Evolutionary conservation across 371 early-diverging fungal species (phyloP), one percentile per base, ranked within the genome.

Genomic region (Basidiobolus meristosporus): DNA sequence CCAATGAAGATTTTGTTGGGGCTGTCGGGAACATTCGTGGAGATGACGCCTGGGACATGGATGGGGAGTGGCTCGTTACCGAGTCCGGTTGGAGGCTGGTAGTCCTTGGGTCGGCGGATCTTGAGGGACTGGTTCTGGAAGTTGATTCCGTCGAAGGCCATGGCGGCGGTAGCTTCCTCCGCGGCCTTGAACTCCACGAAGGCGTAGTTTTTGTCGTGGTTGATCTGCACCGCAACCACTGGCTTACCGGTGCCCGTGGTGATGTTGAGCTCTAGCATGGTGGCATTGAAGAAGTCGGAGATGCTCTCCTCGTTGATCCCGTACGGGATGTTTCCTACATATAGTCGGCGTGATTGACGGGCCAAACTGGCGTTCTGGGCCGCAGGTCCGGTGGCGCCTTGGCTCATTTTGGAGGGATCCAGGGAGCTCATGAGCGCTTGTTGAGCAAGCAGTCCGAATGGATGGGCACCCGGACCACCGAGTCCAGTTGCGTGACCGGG

Each of bases 1-100:
- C 93, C 92, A 41, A 97, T 73, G 50, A 89, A 92, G 20, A 97
- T 73, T 57, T 91, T 92, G 71, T 89, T 64, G 18, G 89, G 87
- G 44, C 78, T 77, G 48, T 92, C 92, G 2, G 82, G 77, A 0
- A 90, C 88, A 41, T 74, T 80, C 7, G 73, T 79, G 11, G 81
- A 74, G 12, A 90, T 68, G 7, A 78, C 66, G 14, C 82, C 82
- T 21, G 62, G 54, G 10, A 65, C 53, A 35, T 56, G 57, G 23
- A 71, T 51, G 37, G 60, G 54, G 19, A 64, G 63, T 31, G 62
- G 53, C 35, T 60, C 58, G 18, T 54, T 39, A 26, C 44, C 10
- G 7, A 39, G 31, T 29, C 72, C 76, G 21, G 58, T 54, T n/a
- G 81, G 77, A 2, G 84, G 77, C 33, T 71, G 70, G 46, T 92